Evolutionary conservation across 805 yeast genomes (phyloP).

Genomic region (Ogataea paradorogensis): DNA sequence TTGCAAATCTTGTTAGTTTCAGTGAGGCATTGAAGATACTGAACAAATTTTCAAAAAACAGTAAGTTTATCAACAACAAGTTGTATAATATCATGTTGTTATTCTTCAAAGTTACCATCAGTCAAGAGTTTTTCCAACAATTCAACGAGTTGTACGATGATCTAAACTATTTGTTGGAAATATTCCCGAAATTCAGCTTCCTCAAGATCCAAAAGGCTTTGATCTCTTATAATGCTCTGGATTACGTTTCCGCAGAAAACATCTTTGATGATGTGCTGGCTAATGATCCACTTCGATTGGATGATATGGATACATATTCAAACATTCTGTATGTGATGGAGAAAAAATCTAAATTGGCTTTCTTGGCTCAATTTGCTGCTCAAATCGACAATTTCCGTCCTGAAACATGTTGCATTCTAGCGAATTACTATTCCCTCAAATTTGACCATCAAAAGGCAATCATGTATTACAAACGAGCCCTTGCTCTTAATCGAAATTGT

Average conservation of each 20-base stretch:
- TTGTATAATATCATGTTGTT: constrained; percentile 31
- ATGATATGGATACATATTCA: constrained; percentile 91
- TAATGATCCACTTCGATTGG: constrained; percentile 81
- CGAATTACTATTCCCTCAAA: constrained; percentile 87
- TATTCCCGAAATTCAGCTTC: constrained; percentile 73
- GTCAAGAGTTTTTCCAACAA: constrained; percentile 78
- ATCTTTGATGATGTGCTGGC: constrained; percentile 72
- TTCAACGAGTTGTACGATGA: constrained; percentile 48
- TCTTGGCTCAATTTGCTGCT: constrained; percentile 79
- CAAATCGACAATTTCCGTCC: constrained; percentile 84
- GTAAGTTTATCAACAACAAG: constrained; percentile 30
- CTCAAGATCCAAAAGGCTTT: constrained; percentile 80
- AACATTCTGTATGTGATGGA: constrained; percentile 94
- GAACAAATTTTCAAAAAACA: constrained; percentile 37
- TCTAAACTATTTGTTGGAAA: constrained; percentile 44
- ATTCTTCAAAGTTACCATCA: constrained; percentile 62
- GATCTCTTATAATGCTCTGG: constrained; percentile 78
- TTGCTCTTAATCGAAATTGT: constrained; percentile 74
- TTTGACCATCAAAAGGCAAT: constrained; percentile 95
- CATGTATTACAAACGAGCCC: constrained; percentile 86
- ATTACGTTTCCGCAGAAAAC: constrained; percentile 74
- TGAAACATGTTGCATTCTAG: constrained; percentile 91
- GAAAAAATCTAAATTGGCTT: constrained; percentile 77
- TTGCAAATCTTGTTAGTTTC: constrained; percentile 55
- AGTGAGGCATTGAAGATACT: constrained; percentile 53